These are phyloP conservation scores for Pichia cactophila DNA, from an alignment of 1,139 yeast species.

Conservation along the genomic window DNA sequence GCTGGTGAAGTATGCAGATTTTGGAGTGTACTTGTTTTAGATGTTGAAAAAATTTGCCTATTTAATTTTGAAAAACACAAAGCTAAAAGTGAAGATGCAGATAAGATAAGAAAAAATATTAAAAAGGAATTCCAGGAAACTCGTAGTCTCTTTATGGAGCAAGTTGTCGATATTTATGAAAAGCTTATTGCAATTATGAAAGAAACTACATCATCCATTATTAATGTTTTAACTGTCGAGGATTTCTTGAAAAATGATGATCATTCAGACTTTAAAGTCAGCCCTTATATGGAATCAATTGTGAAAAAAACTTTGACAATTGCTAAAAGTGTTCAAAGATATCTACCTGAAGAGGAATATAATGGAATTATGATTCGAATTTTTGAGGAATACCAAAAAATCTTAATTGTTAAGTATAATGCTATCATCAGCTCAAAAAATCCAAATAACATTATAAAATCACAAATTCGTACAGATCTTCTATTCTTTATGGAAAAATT, in stretches of 20 bases:
- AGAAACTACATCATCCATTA: constrained; percentile 40
- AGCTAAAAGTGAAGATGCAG: not conserved
- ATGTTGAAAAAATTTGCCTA: constrained; percentile 9
- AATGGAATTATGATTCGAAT: constrained; percentile 45
- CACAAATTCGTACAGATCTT: constrained; percentile 48
- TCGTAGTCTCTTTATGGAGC: constrained; percentile 40
- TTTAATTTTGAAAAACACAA: constrained; percentile 4
- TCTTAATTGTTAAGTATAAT: constrained; percentile 45
- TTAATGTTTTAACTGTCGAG: not conserved
- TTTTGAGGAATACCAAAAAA: constrained; percentile 53
- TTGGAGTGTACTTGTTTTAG: constrained; percentile 12
- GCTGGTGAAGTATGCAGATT: constrained; percentile 47
- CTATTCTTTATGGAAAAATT: constrained; percentile 57
- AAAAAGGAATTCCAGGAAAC: constrained; percentile 32
- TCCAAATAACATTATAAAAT: constrained; percentile 13
- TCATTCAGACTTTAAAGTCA: not conserved
- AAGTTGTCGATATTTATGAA: constrained; percentile 57
- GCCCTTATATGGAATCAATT: constrained; percentile 55
- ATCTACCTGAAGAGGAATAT: constrained; percentile 48
- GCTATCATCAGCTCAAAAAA: constrained; percentile 26
- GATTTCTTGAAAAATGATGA: constrained; percentile 1
- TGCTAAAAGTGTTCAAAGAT: constrained; percentile 51
- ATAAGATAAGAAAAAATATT: constrained; percentile 2
- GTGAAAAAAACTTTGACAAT: constrained; percentile 63
- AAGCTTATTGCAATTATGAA: constrained; percentile 65